Base-by-base conservation (phyloP, 768 basidiomycete genomes). In the Guyanaporus albipodus region DNA sequence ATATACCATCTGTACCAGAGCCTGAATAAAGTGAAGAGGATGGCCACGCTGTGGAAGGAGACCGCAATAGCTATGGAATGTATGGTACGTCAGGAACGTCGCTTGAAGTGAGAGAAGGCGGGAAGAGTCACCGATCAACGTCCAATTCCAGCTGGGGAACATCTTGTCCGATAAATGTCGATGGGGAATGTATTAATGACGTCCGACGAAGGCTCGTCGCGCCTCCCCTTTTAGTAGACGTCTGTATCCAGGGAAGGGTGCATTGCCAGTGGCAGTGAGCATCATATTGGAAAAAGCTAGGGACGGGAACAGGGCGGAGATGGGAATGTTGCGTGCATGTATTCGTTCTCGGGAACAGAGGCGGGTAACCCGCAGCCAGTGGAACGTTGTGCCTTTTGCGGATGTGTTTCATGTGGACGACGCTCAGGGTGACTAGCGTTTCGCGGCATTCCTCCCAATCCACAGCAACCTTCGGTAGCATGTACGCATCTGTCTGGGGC, bases 21-120 rank as follows among this genome's bases (percentile, higher is more conserved):
- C 31, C 62, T 50, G 33, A 65, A 63, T 24, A 57, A 9, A 10
- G 60, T 60, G 2, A 34, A 46, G n/a, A 52, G 22, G 42, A 64
- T 53, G 5, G 62, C 57, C 12, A 51, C 37, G 5, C 53, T 10
- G 21, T 64, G 62, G 33, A 62, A 54, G 27, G 52, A 51, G 8
- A 17, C 39, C 4, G 56, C 48, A 18, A 52, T 19, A 12, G 36
- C 62, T 60, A 32, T 1, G 18, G 18, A 23, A 11, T 12, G 15
- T 8, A 14, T 7, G 10, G 45, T 56, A 49, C n/a, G 11, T 45
- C 28, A 31, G 43, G 38, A 42, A 46, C 17, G 12, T 5, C 22
- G 33, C 10, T 15, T 7, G 8, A n/a, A n/a, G n/a, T n/a, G n/a
- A 14, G 8, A 28, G 32, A 26, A 19, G 19, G 34, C 0, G 22